Conservation (phyloP, 2,329 filamentous ascomycete genomes). For the Calonectria multiphialidica region DNA sequence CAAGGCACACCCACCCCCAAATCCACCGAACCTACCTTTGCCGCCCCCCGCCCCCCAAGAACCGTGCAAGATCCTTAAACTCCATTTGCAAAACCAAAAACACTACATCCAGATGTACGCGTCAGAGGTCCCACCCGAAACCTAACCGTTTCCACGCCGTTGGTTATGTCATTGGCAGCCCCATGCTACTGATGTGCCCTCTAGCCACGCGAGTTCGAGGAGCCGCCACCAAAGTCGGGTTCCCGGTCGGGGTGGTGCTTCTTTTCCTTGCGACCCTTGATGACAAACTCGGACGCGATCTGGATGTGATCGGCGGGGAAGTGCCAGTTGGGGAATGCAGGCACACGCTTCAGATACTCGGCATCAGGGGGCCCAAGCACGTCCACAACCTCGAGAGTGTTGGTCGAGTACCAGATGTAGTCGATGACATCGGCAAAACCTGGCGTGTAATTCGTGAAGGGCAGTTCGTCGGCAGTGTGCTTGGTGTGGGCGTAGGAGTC, state of each 20-base stretch:
- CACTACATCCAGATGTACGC: conserved; percentile 53
- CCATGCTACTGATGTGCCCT: conserved; percentile 25
- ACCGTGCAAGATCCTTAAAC: conserved; percentile 49
- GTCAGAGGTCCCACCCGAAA: conserved; percentile 30
- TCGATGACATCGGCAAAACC: conserved; percentile 94
- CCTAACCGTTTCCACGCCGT: neutral
- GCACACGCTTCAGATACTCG: conserved; percentile 86
- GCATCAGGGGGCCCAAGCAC: conserved; percentile 89
- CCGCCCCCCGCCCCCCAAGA: conserved; percentile 36
- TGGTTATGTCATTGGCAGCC: conserved; percentile 8
- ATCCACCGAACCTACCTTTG: conserved; percentile 25
- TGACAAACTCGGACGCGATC: conserved; percentile 88
- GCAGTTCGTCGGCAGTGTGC: conserved; percentile 85
- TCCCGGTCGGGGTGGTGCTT: conserved; percentile 75
- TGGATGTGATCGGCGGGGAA: conserved; percentile 95
- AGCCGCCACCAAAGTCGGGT: conserved; percentile 67
- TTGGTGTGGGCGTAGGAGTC: conserved; percentile 88
- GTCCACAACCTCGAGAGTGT: conserved; percentile 85
- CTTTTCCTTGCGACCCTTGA: conserved; percentile 89
- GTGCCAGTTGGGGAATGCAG: conserved; percentile 93
- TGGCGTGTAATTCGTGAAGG: conserved; percentile 97
- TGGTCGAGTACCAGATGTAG: conserved; percentile 98
- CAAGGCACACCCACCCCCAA: conserved; percentile 27
- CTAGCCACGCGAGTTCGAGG: conserved; percentile 46
- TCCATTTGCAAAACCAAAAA: conserved; percentile 55